Conservation (phyloP, 2,329 filamentous ascomycete genomes). For the Pseudocercospora fuligena region DNA sequence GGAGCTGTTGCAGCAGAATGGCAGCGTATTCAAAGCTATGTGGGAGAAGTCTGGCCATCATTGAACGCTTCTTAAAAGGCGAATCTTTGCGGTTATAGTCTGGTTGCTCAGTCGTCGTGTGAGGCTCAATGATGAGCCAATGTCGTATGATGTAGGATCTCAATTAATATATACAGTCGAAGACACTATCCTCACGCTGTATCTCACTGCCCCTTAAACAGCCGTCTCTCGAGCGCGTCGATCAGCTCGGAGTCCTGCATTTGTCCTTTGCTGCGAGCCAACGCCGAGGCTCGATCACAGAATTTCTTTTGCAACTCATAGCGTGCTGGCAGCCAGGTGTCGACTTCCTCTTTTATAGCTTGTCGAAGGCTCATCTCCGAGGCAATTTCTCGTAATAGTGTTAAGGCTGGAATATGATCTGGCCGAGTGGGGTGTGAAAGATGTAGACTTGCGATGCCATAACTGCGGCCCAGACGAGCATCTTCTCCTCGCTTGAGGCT, state of each 20-base stretch:
- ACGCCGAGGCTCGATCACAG: neutral
- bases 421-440: neutral
- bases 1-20: constrained; percentile 27
- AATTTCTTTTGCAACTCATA: neutral
- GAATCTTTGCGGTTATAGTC: neutral
- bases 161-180: neutral
- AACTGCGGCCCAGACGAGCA: neutral
- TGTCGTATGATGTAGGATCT: neutral
- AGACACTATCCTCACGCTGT: neutral
- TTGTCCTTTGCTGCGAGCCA: neutral
- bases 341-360: neutral
- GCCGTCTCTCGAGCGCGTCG: neutral
- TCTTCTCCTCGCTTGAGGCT: neutral
- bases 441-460: neutral
- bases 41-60: constrained; percentile 7
- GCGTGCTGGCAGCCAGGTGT: neutral
- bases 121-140: neutral
- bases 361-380: neutral
- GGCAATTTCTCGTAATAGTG: neutral
- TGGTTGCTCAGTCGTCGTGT: neutral
- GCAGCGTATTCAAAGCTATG: constrained; percentile 14
- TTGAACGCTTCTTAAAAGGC: neutral
- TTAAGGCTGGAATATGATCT: neutral
- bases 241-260: neutral
- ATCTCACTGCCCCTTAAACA: neutral